phyloP scores from a whole-genome alignment of 805 yeast genomes.

The Yarrowia yakushimensis region DNA sequence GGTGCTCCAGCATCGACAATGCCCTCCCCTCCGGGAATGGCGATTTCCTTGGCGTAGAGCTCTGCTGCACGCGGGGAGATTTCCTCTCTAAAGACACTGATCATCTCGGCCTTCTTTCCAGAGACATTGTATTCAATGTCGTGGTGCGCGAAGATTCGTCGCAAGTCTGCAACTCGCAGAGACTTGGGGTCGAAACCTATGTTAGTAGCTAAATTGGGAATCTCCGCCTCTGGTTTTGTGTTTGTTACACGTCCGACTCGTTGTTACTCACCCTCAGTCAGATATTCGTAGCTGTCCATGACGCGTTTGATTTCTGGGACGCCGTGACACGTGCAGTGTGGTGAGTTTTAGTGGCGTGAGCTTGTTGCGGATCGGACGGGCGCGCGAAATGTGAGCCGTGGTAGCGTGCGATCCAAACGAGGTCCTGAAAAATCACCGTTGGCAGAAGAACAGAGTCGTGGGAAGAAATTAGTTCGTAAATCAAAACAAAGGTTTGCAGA shows the following conservation, averaged over 20 bases:
- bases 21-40: conserved; percentile 40
- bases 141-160: conserved; percentile 61
- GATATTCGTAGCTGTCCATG: conserved; percentile 22
- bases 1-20: conserved; percentile 41
- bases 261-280: conserved; percentile 18
- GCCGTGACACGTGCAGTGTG: not conserved
- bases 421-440: not conserved
- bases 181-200: conserved; percentile 64
- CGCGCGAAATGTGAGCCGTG: not conserved
- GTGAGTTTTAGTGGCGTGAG: not conserved
- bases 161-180: conserved; percentile 65
- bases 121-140: conserved; percentile 54
- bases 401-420: conserved; percentile 4
- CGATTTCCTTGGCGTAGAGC: conserved; percentile 39
- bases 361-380: not conserved
- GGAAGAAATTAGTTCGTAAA: conserved; percentile 20
- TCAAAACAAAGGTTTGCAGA: conserved; percentile 22
- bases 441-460: not conserved
- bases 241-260: not conserved
- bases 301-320: not conserved
- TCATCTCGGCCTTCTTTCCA: conserved; percentile 65
- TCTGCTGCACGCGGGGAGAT: conserved; percentile 49
- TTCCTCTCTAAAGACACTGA: conserved; percentile 55
- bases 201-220: conserved; percentile 4
- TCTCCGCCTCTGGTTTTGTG: not conserved